A percentile compares a stretch with the other conserved stretches of the same genome.
phyloP scores from a whole-genome alignment of 1,284 basidiomycete genomes.

The Ceratobasidium sp. region DNA sequence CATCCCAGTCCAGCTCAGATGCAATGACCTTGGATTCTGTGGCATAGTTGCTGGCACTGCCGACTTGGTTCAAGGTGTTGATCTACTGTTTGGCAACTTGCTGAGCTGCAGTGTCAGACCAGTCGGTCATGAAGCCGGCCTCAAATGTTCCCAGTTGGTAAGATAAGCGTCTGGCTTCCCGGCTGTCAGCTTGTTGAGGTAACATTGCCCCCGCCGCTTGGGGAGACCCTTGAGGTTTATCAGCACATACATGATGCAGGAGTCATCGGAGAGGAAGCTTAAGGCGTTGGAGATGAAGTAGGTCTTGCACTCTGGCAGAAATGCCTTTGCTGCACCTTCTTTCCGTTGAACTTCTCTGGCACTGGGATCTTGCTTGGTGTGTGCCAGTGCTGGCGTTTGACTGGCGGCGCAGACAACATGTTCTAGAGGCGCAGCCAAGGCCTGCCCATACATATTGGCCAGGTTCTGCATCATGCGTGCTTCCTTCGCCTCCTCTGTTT shows the following conservation, averaged over 20 bases:
- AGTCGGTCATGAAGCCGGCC: background rate
- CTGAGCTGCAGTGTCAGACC: background rate
- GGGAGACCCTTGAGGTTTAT: constrained; percentile 17
- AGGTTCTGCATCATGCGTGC: no score
- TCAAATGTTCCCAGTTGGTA: background rate
- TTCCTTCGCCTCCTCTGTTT: no score
- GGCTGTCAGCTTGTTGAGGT: background rate
- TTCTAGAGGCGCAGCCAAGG: no score
- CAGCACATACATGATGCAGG: constrained; percentile 15
- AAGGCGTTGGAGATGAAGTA: background rate
- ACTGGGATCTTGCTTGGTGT: background rate
- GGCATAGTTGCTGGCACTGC: background rate
- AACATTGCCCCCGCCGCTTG: constrained; percentile 11
- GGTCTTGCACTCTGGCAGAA: constrained; percentile 4
- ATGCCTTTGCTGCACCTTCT: constrained; percentile 13
- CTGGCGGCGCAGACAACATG: no score
- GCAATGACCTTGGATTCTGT: background rate
- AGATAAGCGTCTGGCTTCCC: background rate
- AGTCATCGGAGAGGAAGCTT: background rate
- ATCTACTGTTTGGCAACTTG: background rate
- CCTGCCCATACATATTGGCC: no score
- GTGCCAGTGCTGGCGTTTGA: no score
- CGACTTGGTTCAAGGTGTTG: background rate
- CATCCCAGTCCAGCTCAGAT: background rate
- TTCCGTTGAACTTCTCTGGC: background rate